Base-by-base conservation (phyloP, 2,329 filamentous ascomycete genomes). In the Aspergillus eucalypticola region DNA sequence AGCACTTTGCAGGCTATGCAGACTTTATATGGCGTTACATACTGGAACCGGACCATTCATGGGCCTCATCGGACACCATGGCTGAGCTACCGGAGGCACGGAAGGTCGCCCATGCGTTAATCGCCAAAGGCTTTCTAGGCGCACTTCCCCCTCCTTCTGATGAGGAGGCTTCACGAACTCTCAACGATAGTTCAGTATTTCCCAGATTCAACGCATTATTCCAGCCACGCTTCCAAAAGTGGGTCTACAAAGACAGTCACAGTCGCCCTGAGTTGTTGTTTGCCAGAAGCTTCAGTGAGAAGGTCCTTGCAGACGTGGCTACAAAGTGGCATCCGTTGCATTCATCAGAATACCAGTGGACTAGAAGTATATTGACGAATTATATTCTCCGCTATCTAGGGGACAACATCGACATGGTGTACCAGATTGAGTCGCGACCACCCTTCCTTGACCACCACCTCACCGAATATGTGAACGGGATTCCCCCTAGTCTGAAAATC, bases 1-100 rank as follows among this genome's bases (percentile, higher is more conserved):
- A 86, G 71, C 76, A 81, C 54, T 86, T 86, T 66, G 79, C 74
- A 2, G 84, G 84, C 29, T 86, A 86, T 62, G 70, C 75, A 0
- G 71, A 76, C 50, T 82, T 81, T 57, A 66, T 77, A 0, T 70
- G 76, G 0, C 82, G 85, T 55, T 79, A 78, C 55, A 73, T 86
- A 2, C 75, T 78, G 10, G 83, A 85, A 64, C 66, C 77, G 1
- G 84, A 86, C 63, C 54, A 52, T 7, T 63, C 76, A n/a, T 73
- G 70, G 69, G 67, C 71, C 0, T 64, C 72, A 0, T 68, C 69
- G n/a, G 66, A 76, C 4, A 32, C 39, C 23, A 46, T 54, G 54
- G 48, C 48, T 15, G 8, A 42, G 57, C 2, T 27, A 52, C 23
- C 54, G 21, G 53, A 64, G 29, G 8, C 54, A 15, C 54, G 55